Evolutionary conservation across 352 stramenopile species (phyloP), one percentile per base, ranked within the genome.

Genomic region (Globisporangium uncinulatum): DNA sequence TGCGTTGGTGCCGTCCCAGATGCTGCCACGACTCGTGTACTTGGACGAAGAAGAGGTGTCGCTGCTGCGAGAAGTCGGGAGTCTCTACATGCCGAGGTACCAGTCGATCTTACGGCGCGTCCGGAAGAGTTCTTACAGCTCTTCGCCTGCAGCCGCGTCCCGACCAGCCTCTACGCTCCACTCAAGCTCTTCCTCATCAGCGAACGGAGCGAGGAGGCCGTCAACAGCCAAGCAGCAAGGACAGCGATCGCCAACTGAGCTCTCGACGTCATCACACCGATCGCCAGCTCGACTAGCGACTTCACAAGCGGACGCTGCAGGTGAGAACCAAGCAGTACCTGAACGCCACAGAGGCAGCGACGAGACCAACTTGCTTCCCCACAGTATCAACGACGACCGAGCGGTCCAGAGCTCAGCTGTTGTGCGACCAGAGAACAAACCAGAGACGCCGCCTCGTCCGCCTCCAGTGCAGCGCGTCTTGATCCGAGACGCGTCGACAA

Each of bases 31-130:
- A 17, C 55, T 91, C 10, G 58, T 70, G 49, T 56, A 81, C 3
- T 65, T 92, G 14, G 82, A 92, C 20, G 82, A 89, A 55, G 82
- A 92, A 75, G 77, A 90, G 46, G 71, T 79, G 0, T 60, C 66
- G 13, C 62, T 92, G 14, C 58, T 92, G 31, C 71, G 67, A 42
- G 74, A 90, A 44, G 67, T 90, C 32, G 74, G 67, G 13, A 73
- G 57, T 15, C 57, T 90, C 13, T 63, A 73, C 17, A 92, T 92
- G 79, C 82, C 82, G 20, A 81, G 76, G 42, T 92, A 90, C 54
- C 65, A 76, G 0, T 79, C 74, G 0, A 58, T 86, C 14, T 44
- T 86, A 31, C 73, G 76, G 3, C 66, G 71, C 11, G 69, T 76
- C 42, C 49, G 62, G 56, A 43, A 51, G 56, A 11, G 42, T 5